Evolutionary conservation across 495 filamentous ascomycete genomes (phyloP).

Genomic region (Annulohypoxylon bovei): DNA sequence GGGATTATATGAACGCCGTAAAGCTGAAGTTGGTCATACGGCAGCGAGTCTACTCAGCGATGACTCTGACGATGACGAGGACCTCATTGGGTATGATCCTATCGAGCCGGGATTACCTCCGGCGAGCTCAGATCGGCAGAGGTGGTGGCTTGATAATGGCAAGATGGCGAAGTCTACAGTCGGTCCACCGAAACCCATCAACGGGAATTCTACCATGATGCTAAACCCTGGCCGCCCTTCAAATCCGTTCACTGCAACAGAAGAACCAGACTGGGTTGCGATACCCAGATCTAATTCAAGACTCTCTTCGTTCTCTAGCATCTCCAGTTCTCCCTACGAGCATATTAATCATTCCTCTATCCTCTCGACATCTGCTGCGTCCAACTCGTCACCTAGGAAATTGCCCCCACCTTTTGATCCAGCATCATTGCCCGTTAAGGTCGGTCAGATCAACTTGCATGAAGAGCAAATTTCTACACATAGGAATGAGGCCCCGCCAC

Average conservation of each 20-base stretch:
- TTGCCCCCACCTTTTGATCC: slow-evolving; percentile 65
- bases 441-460: slow-evolving; percentile 48
- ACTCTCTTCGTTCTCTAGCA: slow-evolving; percentile 54
- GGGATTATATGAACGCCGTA: slow-evolving; percentile 75
- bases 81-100: slow-evolving; percentile 75
- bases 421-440: slow-evolving; percentile 53
- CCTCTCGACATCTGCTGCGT: slow-evolving; percentile 53
- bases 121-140: slow-evolving; percentile 86
- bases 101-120: slow-evolving; percentile 85
- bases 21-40: slow-evolving; percentile 63
- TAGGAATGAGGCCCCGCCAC: slow-evolving; percentile 52
- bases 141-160: slow-evolving; percentile 95
- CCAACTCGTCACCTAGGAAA: slow-evolving; percentile 56
- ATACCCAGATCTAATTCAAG: slow-evolving; percentile 61
- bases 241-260: slow-evolving; percentile 79
- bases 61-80: slow-evolving; percentile 74
- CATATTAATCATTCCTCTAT: slow-evolving; percentile 58
- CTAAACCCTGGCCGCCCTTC: slow-evolving; percentile 77
- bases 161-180: slow-evolving; percentile 78
- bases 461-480: slow-evolving; percentile 46
- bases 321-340: slow-evolving; percentile 59
- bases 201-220: slow-evolving; percentile 57
- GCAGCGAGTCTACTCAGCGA: slow-evolving; percentile 57
- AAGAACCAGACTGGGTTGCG: slow-evolving; percentile 82
- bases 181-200: slow-evolving; percentile 65